These are phyloP conservation scores for Penicillium ochrochloron DNA, from an alignment of 495 filamentous ascomycete species.

Conservation along the genomic window DNA sequence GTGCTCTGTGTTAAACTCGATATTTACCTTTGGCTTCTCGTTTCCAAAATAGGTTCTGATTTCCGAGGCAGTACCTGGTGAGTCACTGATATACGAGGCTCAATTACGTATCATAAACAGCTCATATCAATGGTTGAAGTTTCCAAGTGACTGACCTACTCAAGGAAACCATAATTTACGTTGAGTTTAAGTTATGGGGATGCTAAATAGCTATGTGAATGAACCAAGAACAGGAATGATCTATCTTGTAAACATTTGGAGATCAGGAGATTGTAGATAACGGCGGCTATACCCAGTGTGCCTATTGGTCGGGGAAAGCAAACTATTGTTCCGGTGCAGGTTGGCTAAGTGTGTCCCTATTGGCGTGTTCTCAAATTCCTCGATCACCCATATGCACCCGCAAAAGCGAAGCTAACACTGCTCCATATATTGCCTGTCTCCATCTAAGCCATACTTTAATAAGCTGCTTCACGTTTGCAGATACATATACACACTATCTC, in stretches of 20 bases:
- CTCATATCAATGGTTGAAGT: background rate
- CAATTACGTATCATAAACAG: background rate
- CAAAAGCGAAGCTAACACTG: background rate
- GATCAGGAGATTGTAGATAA: constrained; percentile 1
- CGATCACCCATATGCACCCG: background rate
- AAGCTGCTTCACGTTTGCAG: background rate
- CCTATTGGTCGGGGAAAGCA: constrained; percentile 4
- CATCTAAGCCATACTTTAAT: background rate
- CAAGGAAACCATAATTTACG: background rate
- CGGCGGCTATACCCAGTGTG: background rate
- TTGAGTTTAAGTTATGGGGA: background rate
- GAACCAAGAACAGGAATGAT: background rate
- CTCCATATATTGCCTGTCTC: background rate
- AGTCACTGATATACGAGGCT: background rate
- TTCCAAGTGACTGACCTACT: background rate
- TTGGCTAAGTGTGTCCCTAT: background rate
- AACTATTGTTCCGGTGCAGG: background rate
- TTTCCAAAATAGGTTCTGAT: background rate
- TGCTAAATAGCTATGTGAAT: background rate
- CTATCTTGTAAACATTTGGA: background rate
- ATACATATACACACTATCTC: background rate
- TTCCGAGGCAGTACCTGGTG: background rate
- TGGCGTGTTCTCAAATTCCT: background rate
- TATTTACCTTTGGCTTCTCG: background rate
- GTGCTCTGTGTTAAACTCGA: background rate